Conservation (phyloP, 768 basidiomycete genomes). For the Amanita rubescens region DNA sequence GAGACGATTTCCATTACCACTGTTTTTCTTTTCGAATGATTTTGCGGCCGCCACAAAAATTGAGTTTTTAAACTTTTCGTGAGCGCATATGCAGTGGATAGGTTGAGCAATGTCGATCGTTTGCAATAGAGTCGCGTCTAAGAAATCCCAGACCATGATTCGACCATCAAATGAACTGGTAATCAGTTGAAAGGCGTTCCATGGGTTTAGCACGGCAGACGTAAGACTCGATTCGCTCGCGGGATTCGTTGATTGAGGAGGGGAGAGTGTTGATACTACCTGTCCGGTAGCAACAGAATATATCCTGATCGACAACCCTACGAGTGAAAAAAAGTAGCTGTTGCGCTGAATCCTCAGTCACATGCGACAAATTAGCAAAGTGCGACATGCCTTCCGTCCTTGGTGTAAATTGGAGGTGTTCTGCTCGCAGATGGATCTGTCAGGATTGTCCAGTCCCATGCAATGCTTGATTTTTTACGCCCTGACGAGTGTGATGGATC, state of each 20-base stretch:
- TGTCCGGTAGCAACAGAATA: conserved; percentile 73
- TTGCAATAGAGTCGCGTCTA: conserved; percentile 74
- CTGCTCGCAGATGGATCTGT: conserved; percentile 60
- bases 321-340: conserved; percentile 87
- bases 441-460: conserved; percentile 65
- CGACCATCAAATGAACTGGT: conserved; percentile 81
- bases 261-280: conserved; percentile 76
- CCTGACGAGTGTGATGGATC: neutral
- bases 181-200: conserved; percentile 85
- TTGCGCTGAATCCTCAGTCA: conserved; percentile 1
- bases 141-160: conserved; percentile 88
- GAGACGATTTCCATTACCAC: conserved; percentile 20
- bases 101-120: conserved; percentile 65
- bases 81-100: conserved; percentile 65
- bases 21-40: conserved; percentile 34
- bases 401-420: conserved; percentile 74
- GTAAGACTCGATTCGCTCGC: conserved; percentile 44
- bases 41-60: conserved; percentile 66
- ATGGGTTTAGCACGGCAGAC: conserved; percentile 68
- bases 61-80: conserved; percentile 57
- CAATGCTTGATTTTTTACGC: neutral
- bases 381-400: conserved; percentile 54
- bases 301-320: conserved; percentile 78
- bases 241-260: conserved; percentile 30
- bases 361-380: conserved; percentile 9